Base-by-base conservation (phyloP, 345 rosid species). In the Hibiscus tridactylites region DNA sequence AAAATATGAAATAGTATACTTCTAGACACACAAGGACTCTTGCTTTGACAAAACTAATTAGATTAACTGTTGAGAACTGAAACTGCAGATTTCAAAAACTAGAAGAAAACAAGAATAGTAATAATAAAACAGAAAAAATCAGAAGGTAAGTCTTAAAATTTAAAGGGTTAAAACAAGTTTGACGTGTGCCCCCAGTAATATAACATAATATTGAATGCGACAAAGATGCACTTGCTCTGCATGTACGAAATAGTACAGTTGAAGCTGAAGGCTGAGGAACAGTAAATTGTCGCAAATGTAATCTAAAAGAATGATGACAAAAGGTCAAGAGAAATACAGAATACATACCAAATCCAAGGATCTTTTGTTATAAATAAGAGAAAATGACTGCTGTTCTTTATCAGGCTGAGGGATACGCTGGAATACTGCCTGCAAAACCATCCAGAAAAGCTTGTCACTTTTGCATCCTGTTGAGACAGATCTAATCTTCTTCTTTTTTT, bases 311-410 rank as follows among this genome's bases (percentile, higher is more conserved):
- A 15, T 16, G 44, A 52, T 52, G 19, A 1, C 46, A 42, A 42
- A 1, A 42, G 46, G 46, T 42, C 49, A 59, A 68, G 11, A 54
- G 59, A 46, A 69, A 64, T 63, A 49, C 33, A 73, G 66, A 61
- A 54, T 19, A 78, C 84, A 21, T 33, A 91, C 94, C 90, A 89
- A 81, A 79, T 91, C 97, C 26, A 91, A 76, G 61, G 97, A 87
- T 2, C 94, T 80, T 46, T 84, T 86, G 77, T 82, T 85, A 70
- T 91, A 88, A 60, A 88, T 79, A 73, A 91, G 97, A 68, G 94
- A 91, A 82, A 91, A 89, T 3, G 97, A 91, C 56, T 86, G 91
- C 64, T 89, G 86, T 73, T 91, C 94, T 79, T 91, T 91, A 58
- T 90, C 84, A 16, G 94, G 92, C 53, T 88, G 91, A 69, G 90